Base-by-base conservation (phyloP, 306 rosid genomes). In the Rubus idaeus region DNA sequence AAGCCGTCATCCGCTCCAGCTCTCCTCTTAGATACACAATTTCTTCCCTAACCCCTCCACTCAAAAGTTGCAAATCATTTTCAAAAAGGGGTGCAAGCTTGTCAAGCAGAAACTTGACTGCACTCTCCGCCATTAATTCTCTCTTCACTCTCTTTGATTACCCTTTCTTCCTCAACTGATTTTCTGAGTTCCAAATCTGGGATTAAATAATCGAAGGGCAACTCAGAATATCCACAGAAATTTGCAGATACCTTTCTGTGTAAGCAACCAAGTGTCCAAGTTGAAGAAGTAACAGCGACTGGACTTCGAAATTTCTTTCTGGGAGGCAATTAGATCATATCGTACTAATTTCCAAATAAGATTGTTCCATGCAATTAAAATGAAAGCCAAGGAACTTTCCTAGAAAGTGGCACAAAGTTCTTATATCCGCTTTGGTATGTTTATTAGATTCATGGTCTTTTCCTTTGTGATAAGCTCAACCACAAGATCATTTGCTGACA, bases 51-150 rank as follows among this genome's bases (percentile, higher is more conserved):
- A 87, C 86, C n/a, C 96, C 89, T 44, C 2, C 89, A 40, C 1
- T 81, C 58, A 82, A 63, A 21, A 80, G 70, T 17, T 84, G 83
- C 53, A 82, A 75, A 56, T 88, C 96, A 66, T 80, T 84, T 79
- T 82, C 79, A 26, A 88, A 78, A 4, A 90, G 45, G 2, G 52
- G n/a, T 14, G 67, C 42, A 2, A 88, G 73, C 69, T 86, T 88
- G 55, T 84, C 90, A 37, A 88, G 62, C 52, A 86, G 57, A 49
- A 80, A 84, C 8, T 74, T 71, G 21, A 87, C 84, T 4, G 84
- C 71, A 80, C 84, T 82, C 74, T 90, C 91, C 47, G 84, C 89
- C 91, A 87, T 85, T 16, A 20, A 3, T 23, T 20, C 55, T 45
- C 55, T 68, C 40, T 40, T 40, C 14, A 65, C 49, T 65, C 49